These are phyloP conservation scores for Penicillium taxi DNA, from an alignment of 495 filamentous ascomycete species.

Conservation along the genomic window DNA sequence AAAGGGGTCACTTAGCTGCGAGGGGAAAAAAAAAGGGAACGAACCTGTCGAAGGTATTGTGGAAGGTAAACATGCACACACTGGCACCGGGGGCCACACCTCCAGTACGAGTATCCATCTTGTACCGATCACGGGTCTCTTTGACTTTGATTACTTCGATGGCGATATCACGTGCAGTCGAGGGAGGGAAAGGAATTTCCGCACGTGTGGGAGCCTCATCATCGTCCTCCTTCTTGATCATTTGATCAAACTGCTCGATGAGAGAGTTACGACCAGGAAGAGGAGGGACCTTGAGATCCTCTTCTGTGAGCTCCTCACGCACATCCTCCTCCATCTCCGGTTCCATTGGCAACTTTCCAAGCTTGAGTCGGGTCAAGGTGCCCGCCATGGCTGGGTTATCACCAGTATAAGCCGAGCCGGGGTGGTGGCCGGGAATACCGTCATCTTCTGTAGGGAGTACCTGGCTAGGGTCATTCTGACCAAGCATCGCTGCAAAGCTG, in stretches of 20 bases:
- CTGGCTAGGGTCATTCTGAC: conserved; percentile 54
- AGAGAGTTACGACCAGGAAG: conserved; percentile 54
- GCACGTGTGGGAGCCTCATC: conserved; percentile 71
- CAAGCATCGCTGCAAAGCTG: conserved; percentile 74
- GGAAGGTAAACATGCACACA: conserved; percentile 93
- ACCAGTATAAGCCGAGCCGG: conserved; percentile 71
- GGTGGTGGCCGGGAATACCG: conserved; percentile 86
- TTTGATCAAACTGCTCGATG: conserved; percentile 69
- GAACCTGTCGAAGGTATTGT: conserved; percentile 87
- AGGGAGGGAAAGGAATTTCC: conserved; percentile 77
- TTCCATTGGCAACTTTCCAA: conserved; percentile 77
- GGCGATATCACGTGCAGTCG: conserved; percentile 76
- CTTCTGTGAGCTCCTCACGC: conserved; percentile 70
- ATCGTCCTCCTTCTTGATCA: conserved; percentile 85
- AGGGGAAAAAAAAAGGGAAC: conserved; percentile 15
- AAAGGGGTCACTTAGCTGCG: no score
- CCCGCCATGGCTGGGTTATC: conserved; percentile 49
- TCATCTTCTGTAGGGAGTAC: conserved; percentile 72
- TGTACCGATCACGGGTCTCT: conserved; percentile 84
- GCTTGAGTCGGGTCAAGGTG: conserved; percentile 52
- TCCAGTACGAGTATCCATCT: conserved; percentile 69
- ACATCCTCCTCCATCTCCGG: conserved; percentile 70
- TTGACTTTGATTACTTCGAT: conserved; percentile 94
- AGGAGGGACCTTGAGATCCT: conserved; percentile 66
- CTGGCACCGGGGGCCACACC: conserved; percentile 74